Base-by-base conservation (phyloP, 768 basidiomycete species). In the Suillus weaverae region DNA sequence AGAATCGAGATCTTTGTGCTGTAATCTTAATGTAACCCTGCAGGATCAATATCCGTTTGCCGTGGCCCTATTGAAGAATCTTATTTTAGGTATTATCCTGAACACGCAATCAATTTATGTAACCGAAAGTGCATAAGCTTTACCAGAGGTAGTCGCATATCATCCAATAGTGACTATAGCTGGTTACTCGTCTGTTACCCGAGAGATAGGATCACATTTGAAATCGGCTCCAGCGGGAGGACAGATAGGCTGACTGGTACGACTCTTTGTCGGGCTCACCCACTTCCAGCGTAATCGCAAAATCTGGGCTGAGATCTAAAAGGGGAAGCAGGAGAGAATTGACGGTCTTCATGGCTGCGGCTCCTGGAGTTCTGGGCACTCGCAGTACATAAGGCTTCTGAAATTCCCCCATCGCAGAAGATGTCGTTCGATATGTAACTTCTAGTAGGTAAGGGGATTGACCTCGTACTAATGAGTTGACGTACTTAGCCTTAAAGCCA, bases 261-360 rank as follows among this genome's bases (percentile, higher is more conserved):
- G 26, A 30, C 18, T 41, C 30, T 59, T 59, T 26, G 39, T 59
- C 26, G 57, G n/a, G 57, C 30, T 59, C 26, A 4, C 57, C 57
- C 30, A 32, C 53, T 59, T 41, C 39, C 18, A 59, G 39, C 39
- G 9, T 59, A 38, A n/a, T 59, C 57, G 16, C 39, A 39, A 59
- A 59, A 59, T 59, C 57, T 59, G 39, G 57, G 57, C 39, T 59
- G 57, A 32, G 38, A 41, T 59, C 57, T 59, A 20, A 59, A 57
- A 41, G 26, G 39, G 39, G 56, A 39, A 5, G 55, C 33, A 36
- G 54, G 22, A 26, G 1, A 57, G 55, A 57, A 38, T 54, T 7
- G 5, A 18, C 3, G 33, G 39, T 38, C 9, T 57, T 57, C 56
- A 20, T 32, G 39, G 18, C 13, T 56, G 55, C 20, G 35, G 54